phyloP scores from a whole-genome alignment of 2,329 filamentous ascomycete genomes.

The Cordyceps militaris region DNA sequence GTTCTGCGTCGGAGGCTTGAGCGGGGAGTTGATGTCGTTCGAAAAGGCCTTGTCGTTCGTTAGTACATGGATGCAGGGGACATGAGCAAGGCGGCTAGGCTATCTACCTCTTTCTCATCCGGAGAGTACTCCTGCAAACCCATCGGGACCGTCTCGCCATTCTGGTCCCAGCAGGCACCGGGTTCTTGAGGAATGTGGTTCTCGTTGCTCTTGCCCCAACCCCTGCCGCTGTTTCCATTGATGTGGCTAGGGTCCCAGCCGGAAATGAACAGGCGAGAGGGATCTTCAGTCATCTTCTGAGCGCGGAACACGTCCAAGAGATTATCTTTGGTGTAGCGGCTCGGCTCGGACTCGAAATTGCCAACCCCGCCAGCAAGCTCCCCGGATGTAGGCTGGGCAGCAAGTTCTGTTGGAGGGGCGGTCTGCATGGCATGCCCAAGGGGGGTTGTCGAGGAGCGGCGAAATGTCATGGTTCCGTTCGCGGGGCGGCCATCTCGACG shows the following conservation, averaged over 20 bases:
- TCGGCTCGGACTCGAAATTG: constrained; percentile 33
- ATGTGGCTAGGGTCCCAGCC: constrained; percentile 72
- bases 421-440: constrained; percentile 35
- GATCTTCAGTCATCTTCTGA: constrained; percentile 43
- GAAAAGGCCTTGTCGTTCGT: constrained; percentile 57
- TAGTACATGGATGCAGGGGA: background rate
- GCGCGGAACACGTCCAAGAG: constrained; percentile 65
- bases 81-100: constrained; percentile 10
- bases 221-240: constrained; percentile 55
- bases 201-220: constrained; percentile 75
- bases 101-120: constrained; percentile 53
- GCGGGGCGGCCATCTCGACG: constrained; percentile 50
- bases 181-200: constrained; percentile 68
- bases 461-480: constrained; percentile 59
- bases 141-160: constrained; percentile 63
- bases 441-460: constrained; percentile 54
- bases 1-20: constrained; percentile 79
- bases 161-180: constrained; percentile 85
- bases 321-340: constrained; percentile 71
- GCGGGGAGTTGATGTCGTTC: constrained; percentile 83
- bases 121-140: constrained; percentile 61
- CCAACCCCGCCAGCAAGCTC: constrained; percentile 29
- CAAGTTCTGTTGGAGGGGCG: constrained; percentile 28
- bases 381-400: constrained; percentile 32
- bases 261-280: constrained; percentile 60